phyloP scores from a whole-genome alignment of 2,329 filamentous ascomycete species.

The Alternaria alternata region DNA sequence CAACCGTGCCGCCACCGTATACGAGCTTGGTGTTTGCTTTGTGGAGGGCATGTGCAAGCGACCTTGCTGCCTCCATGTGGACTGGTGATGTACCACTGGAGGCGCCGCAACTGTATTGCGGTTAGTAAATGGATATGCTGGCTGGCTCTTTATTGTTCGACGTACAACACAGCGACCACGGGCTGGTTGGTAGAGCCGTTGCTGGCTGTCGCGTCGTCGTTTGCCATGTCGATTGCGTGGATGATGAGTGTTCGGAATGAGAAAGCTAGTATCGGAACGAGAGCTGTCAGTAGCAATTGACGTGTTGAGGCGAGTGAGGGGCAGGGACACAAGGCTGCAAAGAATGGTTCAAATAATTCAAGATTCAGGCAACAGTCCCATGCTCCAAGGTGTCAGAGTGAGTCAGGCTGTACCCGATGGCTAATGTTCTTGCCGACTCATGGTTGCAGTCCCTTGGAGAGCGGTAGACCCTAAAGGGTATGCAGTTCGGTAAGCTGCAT shows the following conservation, averaged over 20 bases:
- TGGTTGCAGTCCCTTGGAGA: neutral
- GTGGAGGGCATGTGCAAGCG: slow-evolving; percentile 77
- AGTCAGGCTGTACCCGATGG: neutral
- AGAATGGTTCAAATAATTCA: neutral
- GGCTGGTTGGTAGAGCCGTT: slow-evolving; percentile 53
- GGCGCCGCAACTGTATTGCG: slow-evolving; percentile 75
- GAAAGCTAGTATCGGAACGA: slow-evolving; percentile 19
- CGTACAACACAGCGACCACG: slow-evolving; percentile 87
- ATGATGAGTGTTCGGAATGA: slow-evolving; percentile 16
- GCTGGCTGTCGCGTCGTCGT: slow-evolving; percentile 16
- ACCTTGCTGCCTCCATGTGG: slow-evolving; percentile 79
- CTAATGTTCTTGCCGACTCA: slow-evolving; percentile 9
- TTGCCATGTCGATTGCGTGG: slow-evolving; percentile 29
- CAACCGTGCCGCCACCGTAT: slow-evolving; percentile 93
- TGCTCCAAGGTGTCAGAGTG: neutral
- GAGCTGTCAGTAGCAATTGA: slow-evolving; percentile 4
- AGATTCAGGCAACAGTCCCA: neutral
- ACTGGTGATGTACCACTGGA: slow-evolving; percentile 74
- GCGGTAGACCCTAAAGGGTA: neutral
- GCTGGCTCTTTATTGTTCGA: slow-evolving; percentile 3
- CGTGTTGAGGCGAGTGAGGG: slow-evolving; percentile 15
- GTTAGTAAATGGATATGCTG: slow-evolving; percentile 15
- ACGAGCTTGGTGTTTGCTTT: slow-evolving; percentile 81
- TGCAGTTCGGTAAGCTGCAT: slow-evolving; percentile 19
- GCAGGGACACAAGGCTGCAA: slow-evolving; percentile 5